Base-by-base conservation (phyloP, 495 filamentous ascomycete species). In the Choiromyces venosus region DNA sequence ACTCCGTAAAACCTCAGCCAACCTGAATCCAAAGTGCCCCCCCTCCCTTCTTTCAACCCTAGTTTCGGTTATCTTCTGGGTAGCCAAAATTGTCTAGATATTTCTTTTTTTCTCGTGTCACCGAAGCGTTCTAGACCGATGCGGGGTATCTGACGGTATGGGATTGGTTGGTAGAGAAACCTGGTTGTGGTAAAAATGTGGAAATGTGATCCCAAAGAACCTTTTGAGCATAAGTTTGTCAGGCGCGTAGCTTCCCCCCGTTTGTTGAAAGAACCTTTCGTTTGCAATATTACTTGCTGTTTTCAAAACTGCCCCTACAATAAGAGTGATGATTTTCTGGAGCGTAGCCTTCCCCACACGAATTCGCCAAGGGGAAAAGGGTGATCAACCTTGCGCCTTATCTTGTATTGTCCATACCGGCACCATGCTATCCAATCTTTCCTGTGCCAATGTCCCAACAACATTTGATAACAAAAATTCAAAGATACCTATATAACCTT, bases 41-140 rank as follows among this genome's bases (percentile, higher is more conserved):
- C 52, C 25, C 12, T 4, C 12, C 2, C 3, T 0, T n/a, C 6
- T 61, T 33, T 61, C 52, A 16, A 33, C 52, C 25, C 25, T 33
- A 29, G 12, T 25, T 56, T 56, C 46, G 46, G 46, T 29, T 56
- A 56, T 56, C 46, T 61, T 61, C 52, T 61, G 52, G 25, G 25
- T 29, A 5, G 8, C 25, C n/a, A n/a, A 29, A 33, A 33, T 4
- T 61, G 52, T 33, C 25, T 61, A 52, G 9, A 61, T 16, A 5
- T 33, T 61, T 4, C 52, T 33, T n/a, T 33, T 10, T 61, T 61
- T 33, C 52, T 18, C 10, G 52, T 61, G 52, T 18, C 10, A 61
- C 52, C 52, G 52, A 61, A 61, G 52, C 52, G 52, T 61, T 61
- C 52, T 61, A 61, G 52, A 61, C 52, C 52, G 52, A 61, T 61